A percentile compares a stretch with the other conserved stretches of the same genome.
Evolutionary conservation across 208 protist genomes (phyloP).

Genomic region (Sergeia podlipaevii): DNA sequence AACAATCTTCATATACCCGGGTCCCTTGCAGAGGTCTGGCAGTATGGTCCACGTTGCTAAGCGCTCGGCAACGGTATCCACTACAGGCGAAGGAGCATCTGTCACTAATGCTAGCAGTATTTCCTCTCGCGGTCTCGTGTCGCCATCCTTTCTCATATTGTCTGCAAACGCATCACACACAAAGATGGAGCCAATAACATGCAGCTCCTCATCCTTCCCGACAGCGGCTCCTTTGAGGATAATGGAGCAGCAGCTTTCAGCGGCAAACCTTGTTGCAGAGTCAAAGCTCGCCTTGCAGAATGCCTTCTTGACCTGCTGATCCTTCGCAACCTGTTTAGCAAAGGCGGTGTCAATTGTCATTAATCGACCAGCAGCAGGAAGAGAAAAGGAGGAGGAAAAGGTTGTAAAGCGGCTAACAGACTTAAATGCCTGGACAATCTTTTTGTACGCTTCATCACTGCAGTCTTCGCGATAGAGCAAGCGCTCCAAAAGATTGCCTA

Average conservation of each 20-base stretch:
- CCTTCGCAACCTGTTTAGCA: constrained; percentile 12
- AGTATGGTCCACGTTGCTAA: constrained; percentile 49
- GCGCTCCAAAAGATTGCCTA: constrained; percentile 57
- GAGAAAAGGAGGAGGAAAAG: constrained; percentile 33
- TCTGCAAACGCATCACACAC: constrained; percentile 25
- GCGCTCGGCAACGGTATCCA: constrained; percentile 28
- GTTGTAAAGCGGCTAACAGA: constrained; percentile 16
- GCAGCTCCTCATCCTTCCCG: constrained; percentile 5
- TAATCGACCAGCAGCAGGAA: constrained; percentile 56
- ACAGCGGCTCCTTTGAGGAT: constrained; percentile 11
- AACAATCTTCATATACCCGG: constrained; percentile 42
- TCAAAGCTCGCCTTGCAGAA: too few relatives aligned
- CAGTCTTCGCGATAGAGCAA: constrained; percentile 77
- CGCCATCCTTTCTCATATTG: constrained; percentile 15
- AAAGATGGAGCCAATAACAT: constrained; percentile 24
- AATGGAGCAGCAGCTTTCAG: constrained; percentile 3
- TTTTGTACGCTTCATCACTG: constrained; percentile 26
- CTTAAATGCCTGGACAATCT: constrained; percentile 35
- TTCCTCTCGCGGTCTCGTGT: constrained; percentile 28
- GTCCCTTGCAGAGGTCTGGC: constrained; percentile 27
- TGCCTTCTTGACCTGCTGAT: constrained; percentile 23
- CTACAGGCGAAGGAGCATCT: constrained; percentile 15
- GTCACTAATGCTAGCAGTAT: constrained; percentile 40
- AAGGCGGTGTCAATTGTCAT: constrained; percentile 40
- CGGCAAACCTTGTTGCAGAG: too few relatives aligned